A percentile compares a stretch with the other conserved stretches of the same genome.
Conservation (phyloP, 2,329 filamentous ascomycete genomes). For the Malbranchea cinnamomea region DNA sequence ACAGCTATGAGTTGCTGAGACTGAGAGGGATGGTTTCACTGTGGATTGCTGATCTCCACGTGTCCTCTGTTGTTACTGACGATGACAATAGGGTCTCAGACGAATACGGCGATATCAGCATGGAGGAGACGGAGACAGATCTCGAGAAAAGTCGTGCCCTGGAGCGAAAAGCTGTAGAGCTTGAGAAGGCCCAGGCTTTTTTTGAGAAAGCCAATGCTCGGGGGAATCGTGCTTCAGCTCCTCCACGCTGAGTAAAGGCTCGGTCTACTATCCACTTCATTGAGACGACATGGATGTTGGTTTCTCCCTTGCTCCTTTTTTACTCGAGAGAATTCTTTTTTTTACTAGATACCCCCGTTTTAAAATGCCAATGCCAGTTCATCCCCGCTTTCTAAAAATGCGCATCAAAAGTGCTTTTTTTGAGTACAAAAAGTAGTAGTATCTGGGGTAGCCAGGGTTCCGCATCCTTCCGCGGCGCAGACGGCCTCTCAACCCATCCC, state of each 20-base stretch:
- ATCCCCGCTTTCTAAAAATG: no score
- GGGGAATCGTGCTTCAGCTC: constrained; percentile 8
- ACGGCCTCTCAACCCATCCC: no score
- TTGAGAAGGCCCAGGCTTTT: constrained; percentile 19
- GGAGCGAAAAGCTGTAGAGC: constrained; percentile 19
- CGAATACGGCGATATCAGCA: constrained; percentile 5
- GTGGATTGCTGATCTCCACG: constrained; percentile 55
- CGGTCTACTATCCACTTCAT: background rate
- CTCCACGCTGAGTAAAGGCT: background rate
- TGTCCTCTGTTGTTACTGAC: constrained; percentile 18
- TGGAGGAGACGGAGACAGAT: constrained; percentile 18
- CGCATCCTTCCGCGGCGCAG: no score
- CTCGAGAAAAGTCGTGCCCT: no score
- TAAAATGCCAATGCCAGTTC: no score
- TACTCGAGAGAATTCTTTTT: no score
- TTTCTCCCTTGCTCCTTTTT: no score
- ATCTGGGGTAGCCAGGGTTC: no score
- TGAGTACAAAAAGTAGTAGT: no score
- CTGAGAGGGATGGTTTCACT: constrained; percentile 60
- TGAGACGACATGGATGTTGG: no score
- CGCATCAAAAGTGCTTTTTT: no score
- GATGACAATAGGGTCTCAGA: constrained; percentile 1
- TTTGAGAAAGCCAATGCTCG: constrained; percentile 21
- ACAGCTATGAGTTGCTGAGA: constrained; percentile 50
- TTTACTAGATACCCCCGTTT: no score